These are phyloP conservation scores for Liriodendron chinense DNA, from an alignment of 164 flowering plant species.

Conservation along the genomic window DNA sequence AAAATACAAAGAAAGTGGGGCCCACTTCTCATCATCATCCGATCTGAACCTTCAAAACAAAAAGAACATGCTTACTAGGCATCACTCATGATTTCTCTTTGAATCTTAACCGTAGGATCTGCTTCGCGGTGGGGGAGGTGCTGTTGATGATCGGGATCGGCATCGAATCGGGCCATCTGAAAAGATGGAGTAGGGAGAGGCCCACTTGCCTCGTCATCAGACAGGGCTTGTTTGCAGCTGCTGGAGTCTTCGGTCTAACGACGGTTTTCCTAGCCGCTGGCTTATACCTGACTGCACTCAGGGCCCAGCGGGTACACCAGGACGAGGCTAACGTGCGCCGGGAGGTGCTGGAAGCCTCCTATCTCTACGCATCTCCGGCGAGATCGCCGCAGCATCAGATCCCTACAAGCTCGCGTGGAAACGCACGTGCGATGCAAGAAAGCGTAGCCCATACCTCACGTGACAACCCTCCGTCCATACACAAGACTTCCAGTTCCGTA, in stretches of 20 bases:
- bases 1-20: too few species aligned
- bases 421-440: conserved; percentile 17
- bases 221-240: conserved; percentile 69
- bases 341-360: conserved; percentile 49
- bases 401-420: conserved; percentile 22
- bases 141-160: conserved; percentile 66
- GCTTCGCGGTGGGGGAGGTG: conserved; percentile 74
- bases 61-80: too few species aligned
- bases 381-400: conserved; percentile 34
- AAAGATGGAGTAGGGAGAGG: conserved; percentile 51
- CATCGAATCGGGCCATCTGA: conserved; percentile 84
- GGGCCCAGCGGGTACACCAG: conserved; percentile 41
- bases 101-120: conserved; percentile 42
- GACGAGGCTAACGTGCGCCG: conserved; percentile 42
- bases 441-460: neutral
- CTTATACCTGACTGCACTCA: conserved; percentile 59
- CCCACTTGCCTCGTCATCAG: conserved; percentile 47
- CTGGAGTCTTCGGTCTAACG: conserved; percentile 62
- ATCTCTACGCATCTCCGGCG: conserved; percentile 60
- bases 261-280: conserved; percentile 71
- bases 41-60: too few species aligned
- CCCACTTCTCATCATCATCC: too few species aligned
- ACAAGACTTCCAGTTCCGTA: neutral
- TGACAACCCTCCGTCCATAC: neutral
- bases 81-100: too few species aligned